These are phyloP conservation scores for Fomitiporia mediterranea DNA, from an alignment of 1,284 basidiomycete genomes.

Conservation along the genomic window DNA sequence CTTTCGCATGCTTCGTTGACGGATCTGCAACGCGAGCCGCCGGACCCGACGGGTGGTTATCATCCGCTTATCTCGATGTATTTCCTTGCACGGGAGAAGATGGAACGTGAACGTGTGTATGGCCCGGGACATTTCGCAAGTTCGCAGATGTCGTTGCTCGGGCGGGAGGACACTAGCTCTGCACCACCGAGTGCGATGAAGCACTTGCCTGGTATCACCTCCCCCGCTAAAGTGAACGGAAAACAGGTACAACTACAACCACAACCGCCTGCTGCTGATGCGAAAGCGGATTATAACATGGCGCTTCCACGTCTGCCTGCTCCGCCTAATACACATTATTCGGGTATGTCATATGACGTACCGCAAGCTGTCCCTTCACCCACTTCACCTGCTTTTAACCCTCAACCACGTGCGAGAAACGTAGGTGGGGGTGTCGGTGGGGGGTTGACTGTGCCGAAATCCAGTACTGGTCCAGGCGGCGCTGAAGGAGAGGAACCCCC, in stretches of 20 bases:
- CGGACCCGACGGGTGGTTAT: conserved; percentile 89
- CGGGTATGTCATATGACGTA: conserved; percentile 69
- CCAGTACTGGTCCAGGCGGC: too few species aligned
- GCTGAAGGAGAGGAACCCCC: neutral
- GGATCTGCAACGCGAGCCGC: conserved; percentile 45
- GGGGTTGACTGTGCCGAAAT: conserved; percentile 26
- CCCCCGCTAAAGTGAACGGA: conserved; percentile 12
- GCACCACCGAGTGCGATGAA: conserved; percentile 24
- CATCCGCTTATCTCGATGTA: conserved; percentile 97
- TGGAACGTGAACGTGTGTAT: conserved; percentile 90
- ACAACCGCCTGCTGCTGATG: conserved; percentile 7
- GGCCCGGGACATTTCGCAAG: conserved; percentile 93
- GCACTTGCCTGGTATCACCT: conserved; percentile 7
- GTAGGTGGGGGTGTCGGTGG: conserved; percentile 24
- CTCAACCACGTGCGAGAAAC: conserved; percentile 60
- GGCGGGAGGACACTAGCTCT: conserved; percentile 23
- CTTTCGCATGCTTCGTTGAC: conserved; percentile 42
- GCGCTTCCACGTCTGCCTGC: conserved; percentile 75
- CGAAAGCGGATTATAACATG: conserved; percentile 75
- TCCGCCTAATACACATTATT: conserved; percentile 75
- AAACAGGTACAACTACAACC: conserved; percentile 9
- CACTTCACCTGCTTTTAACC: conserved; percentile 46
- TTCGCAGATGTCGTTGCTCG: conserved; percentile 62
- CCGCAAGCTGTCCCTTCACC: conserved; percentile 39
- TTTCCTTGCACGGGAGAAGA: conserved; percentile 91